Evolutionary conservation across 2,329 filamentous ascomycete species (phyloP), one percentile per base, ranked within the genome.

Genomic region (Calonectria naviculata): DNA sequence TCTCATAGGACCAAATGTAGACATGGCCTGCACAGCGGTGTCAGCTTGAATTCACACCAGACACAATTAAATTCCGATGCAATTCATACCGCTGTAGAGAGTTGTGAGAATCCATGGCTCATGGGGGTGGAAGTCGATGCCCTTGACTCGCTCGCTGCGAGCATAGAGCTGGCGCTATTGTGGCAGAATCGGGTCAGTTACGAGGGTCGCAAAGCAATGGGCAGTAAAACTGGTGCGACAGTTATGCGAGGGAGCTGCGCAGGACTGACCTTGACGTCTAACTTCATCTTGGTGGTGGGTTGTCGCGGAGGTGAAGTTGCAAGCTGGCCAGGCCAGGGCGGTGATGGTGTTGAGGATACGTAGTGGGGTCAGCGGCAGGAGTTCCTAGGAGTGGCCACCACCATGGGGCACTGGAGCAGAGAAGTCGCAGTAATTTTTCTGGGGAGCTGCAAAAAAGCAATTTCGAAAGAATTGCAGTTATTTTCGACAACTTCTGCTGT

Each of bases 1-100:
- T 97, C 86, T 97, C 96, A 85, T 97, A 98, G 38, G 96, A 98
- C 95, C 97, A 98, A 83, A 99, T 98, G 87, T 98, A 97, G 83
- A 97, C 97, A 88, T 98, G 96, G 84, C 97, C 95, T 95, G 72
- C 61, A 61, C 6, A n/a, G 26, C 31, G n/a, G 26, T 61, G 64
- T 72, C 62, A 78, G 71, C 65, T 47, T 17, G 34, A n/a, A 44
- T 60, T n/a, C 38, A 58, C 60, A 19, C 38, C 28, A 19, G 36
- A 34, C 29, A 56, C n/a, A 9, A 28, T 44, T 42, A 13, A 41
- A 42, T 44, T 49, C 61, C 42, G 44, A 19, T 12, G 15, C 26
- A 49, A 26, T 31, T 72, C 89, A 83, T 91, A 95, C 94, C 95
- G 87, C 94, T 98, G 86, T 99, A 99, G 75, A 99, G 88, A 28